Evolutionary conservation across 441 rosid genomes (phyloP), one percentile per base, ranked within the genome.

Genomic region (Brassica balearica): DNA sequence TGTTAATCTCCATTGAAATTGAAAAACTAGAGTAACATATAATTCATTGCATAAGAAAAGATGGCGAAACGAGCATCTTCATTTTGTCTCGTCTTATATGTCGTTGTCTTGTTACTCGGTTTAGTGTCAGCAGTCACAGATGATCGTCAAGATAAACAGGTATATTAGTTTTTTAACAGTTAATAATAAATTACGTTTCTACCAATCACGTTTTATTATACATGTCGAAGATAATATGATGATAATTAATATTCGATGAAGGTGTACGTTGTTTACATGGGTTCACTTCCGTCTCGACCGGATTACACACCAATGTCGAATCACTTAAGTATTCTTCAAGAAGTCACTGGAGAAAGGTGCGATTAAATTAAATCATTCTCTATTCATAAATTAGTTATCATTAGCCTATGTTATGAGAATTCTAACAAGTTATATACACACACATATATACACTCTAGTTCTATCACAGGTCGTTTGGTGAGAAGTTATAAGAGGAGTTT

Each of bases 231-330:
- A 46, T 48, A 65, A 34, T 8, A 34, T 8, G 1, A 15, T 64
- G 53, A 65, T 65, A 12, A 65, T 10, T 65, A 12, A 65, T 10
- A 9, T 34, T 61, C n/a, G 4, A 29, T 23, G 12, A 71, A 85
- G 93, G 83, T 85, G 6, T 76, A 89, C 65, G 75, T 92, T 20
- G 89, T 88, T 62, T 87, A 90, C 77, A 66, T 90, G 90, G 95
- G 93, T 5, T 75, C 88, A 15, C 82, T 90, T 72, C 91, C 88
- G 2, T 66, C 77, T 3, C 72, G 51, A 64, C 77, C 22, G 6
- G 71, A 77, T n/a, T 81, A 86, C 75, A 79, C 71, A 8, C 78
- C 82, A 8, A 59, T 83, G 38, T 77, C 89, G 14, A 70, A 80
- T 6, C 93, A 92, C 62, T 65, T 71, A 12, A 84, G 29, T 63